These are phyloP conservation scores for Raffaelea arxii DNA, from an alignment of 2,329 filamentous ascomycete genomes.

Conservation along the genomic window DNA sequence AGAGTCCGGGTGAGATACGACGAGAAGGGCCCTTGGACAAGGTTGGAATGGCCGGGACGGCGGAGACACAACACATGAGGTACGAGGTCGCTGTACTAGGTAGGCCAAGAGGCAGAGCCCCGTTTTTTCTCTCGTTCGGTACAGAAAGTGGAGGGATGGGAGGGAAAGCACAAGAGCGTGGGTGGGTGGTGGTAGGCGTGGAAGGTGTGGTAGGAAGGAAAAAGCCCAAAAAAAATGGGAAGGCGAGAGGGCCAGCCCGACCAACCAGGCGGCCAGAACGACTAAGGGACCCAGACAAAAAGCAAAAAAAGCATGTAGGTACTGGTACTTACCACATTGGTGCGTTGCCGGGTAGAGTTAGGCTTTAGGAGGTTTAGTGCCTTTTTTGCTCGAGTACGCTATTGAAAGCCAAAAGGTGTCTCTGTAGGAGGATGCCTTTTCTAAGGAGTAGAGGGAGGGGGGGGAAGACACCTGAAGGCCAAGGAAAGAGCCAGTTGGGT, in stretches of 20 bases:
- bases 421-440: background rate
- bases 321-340: constrained; percentile 7
- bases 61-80: constrained; percentile 8
- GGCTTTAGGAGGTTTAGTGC: constrained; percentile 11
- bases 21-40: constrained; percentile 1
- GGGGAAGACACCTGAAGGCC: background rate
- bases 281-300: constrained; percentile 1
- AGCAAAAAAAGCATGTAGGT: background rate
- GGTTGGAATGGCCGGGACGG: constrained; percentile 2
- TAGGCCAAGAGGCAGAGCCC: constrained; percentile 8
- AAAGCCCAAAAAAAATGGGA: background rate
- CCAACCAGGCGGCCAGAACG: background rate
- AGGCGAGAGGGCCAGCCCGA: background rate
- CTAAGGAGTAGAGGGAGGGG: too few relatives aligned
- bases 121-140: constrained; percentile 9
- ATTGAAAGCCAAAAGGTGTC: constrained; percentile 8
- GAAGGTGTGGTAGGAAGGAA: background rate
- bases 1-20: constrained; percentile 1
- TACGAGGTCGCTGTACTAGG: constrained; percentile 2
- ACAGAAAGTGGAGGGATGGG: constrained; percentile 4
- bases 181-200: background rate
- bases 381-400: constrained; percentile 6
- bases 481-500: background rate
- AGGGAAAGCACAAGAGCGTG: background rate
- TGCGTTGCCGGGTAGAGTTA: constrained; percentile 8